Base-by-base conservation (phyloP, 352 stramenopile genomes). In the Blastocystis sp. region DNA sequence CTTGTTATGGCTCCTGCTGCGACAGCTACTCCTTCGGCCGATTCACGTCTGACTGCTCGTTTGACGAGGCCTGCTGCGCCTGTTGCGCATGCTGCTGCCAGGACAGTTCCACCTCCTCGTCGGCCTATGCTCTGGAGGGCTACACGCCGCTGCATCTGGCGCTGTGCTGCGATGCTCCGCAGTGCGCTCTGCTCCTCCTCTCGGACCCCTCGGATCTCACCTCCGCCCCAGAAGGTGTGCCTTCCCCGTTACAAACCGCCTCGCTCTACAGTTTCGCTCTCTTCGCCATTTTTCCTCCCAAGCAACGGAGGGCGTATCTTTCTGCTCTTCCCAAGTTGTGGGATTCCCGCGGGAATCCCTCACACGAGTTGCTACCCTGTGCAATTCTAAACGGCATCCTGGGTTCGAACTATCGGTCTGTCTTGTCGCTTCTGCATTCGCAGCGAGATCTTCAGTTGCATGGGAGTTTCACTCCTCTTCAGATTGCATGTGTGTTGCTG, bases 401-500 rank as follows among this genome's bases (percentile, higher is more conserved):
- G 2, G 43, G 53, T 2, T 50, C 73, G 20, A 84, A 84, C 50
- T 84, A 84, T 23, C 18, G 26, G 23, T 84, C 73, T 13, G 20
- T 68, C 34, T 11, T 84, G 34, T 34, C 39, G 15, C 59, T 84
- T 18, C 73, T 84, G 18, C 43, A 13, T 9, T 41, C 73, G 54
- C 73, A 68, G 18, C 41, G 59, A 50, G 62, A 84, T 37, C 50
- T 68, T 29, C 18, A 37, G 2, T 66, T 68, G 26, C 20, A 50
- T 0, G 43, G 43, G 20, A n/a, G 7, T 29, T 84, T 69, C 73
- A 45, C 26, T 1, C 73, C 73, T 4, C 73, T 84, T 23, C 73
- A 84, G 53, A 68, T 84, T 18, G 73, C 73, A 50, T 84, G 73
- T 43, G 34, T 84, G 18, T 37, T 84, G 34, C 26, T 84, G 13